Base-by-base conservation (phyloP, 2,329 filamentous ascomycete genomes). In the Zarea fungicola region DNA sequence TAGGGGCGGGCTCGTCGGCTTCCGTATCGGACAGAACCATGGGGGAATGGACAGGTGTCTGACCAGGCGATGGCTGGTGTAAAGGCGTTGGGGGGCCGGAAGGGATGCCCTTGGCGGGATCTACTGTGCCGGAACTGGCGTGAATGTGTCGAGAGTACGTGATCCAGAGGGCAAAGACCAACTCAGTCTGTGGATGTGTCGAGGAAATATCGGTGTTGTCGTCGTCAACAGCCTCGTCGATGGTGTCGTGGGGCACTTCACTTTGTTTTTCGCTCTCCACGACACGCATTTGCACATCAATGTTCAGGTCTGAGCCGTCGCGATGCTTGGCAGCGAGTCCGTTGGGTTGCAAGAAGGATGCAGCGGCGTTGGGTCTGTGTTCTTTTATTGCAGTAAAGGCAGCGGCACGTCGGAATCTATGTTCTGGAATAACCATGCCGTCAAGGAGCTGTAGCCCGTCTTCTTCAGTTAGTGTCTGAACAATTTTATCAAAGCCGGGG, bases 391-490 rank as follows among this genome's bases (percentile, higher is more conserved):
- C 87, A 21, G 96, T 76, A 46, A 96, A 79, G 4, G 90, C 89
- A 50, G 89, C 81, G 6, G 93, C 93, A 56, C 91, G 84, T 50
- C 93, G 83, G 69, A 99, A 97, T 61, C 89, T 95, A 63, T 96
- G 91, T 65, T 99, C 93, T 1, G 93, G 91, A 49, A 99, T 86
- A 14, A 99, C 91, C 60, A 96, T 91, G n/a, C 93, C 93, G 65
- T 99, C 93, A 10, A 87, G 78, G 22, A 97, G 74, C 44, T 84
- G 77, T 43, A 96, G 77, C 34, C 88, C 84, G 58, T 99, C 91
- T 62, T 96, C 89, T 48, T 95, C 86, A 5, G 83, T 89, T 59
- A 99, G 74, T 23, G 95, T 82, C 35, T 82, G 76, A 42, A 99
- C 72, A 37, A 96, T 84, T 55, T 83, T 85, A 65, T 95, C 89